These are phyloP conservation scores for Moniliophthora roreri DNA, from an alignment of 1,284 basidiomycete genomes.

Conservation along the genomic window DNA sequence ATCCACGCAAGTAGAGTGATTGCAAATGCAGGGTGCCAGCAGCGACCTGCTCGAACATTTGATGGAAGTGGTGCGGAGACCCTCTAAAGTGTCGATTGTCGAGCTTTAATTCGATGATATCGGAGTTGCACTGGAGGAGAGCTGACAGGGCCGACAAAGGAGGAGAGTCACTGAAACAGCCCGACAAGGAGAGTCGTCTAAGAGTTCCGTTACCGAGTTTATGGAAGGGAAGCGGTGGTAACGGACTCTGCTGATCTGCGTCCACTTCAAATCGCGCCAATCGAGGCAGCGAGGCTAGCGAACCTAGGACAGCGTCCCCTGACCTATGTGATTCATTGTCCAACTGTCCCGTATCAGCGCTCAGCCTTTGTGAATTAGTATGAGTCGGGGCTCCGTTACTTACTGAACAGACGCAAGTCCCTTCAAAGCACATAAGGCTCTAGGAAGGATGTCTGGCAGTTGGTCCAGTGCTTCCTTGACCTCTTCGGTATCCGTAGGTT, in stretches of 20 bases:
- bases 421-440: background rate
- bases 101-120: background rate
- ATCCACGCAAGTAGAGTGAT: background rate
- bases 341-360: background rate
- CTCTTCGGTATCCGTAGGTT: background rate
- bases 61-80: background rate
- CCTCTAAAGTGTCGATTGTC: background rate
- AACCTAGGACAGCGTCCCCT: background rate
- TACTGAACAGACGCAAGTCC: background rate
- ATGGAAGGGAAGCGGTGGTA: background rate
- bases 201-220: background rate
- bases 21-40: background rate
- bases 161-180: background rate
- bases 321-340: background rate
- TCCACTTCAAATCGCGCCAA: background rate
- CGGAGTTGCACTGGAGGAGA: background rate
- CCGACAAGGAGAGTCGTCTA: background rate
- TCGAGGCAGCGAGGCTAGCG: background rate
- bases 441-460: background rate
- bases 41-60: background rate
- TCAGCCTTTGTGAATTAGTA: background rate
- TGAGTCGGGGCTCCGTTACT: background rate
- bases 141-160: background rate
- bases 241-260: background rate
- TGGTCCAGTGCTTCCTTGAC: background rate